Percentiles rank a stretch among this genome's conserved stretches.
phyloP scores from a whole-genome alignment of 345 rosid species.

The Eucalyptus viminalis region DNA sequence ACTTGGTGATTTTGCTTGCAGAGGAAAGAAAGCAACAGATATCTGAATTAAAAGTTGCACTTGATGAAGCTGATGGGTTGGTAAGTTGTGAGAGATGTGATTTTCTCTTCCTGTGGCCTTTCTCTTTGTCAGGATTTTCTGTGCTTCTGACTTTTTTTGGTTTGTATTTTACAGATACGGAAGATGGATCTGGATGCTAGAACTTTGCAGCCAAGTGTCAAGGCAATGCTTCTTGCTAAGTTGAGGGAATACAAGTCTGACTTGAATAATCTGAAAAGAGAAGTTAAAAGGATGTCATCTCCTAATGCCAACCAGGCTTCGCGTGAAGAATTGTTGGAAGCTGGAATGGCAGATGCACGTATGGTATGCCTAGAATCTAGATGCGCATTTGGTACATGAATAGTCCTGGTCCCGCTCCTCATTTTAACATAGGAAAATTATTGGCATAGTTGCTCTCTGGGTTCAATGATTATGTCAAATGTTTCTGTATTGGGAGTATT shows the following conservation, averaged over 20 bases:
- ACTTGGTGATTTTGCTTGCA: conserved; percentile 5
- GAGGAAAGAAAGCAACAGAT: conserved; percentile 46
- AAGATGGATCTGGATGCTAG: conserved; percentile 94
- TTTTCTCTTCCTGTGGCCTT: background rate
- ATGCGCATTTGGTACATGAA: background rate
- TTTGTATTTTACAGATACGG: conserved; percentile 30
- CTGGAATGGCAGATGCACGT: conserved; percentile 40
- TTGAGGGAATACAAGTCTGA: conserved; percentile 84
- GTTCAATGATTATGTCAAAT: background rate
- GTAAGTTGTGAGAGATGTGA: conserved; percentile 6
- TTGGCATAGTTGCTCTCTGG: background rate
- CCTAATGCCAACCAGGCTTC: conserved; percentile 34
- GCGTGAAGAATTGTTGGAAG: conserved; percentile 56
- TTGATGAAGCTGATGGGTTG: conserved; percentile 84
- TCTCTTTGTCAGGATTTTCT: background rate
- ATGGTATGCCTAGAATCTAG: conserved; percentile 17
- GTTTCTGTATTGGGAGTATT: background rate
- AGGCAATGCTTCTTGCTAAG: conserved; percentile 79
- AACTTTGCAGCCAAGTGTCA: conserved; percentile 66
- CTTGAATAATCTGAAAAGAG: conserved; percentile 70
- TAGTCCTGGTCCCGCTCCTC: background rate
- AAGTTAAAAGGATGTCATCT: conserved; percentile 47
- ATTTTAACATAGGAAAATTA: background rate
- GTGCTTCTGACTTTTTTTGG: background rate
- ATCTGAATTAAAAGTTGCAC: conserved; percentile 51